Evolutionary conservation across 345 rosid species (phyloP).

Genomic region (Atalantia buxifolia): DNA sequence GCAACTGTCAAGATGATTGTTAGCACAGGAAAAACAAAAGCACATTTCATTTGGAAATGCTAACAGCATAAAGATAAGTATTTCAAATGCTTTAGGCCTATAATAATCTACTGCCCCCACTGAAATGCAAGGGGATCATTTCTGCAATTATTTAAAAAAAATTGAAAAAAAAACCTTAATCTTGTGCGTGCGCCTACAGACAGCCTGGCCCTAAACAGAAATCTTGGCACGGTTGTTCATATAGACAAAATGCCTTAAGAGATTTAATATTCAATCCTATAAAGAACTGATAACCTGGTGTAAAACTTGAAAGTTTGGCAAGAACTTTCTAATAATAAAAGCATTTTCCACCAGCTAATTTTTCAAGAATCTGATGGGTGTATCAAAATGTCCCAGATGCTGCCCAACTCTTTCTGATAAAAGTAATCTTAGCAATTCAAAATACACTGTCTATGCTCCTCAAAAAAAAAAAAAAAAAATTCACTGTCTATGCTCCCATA

Average conservation of each 20-base stretch:
- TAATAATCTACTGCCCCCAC: background rate
- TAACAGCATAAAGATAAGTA: background rate
- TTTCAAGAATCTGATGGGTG: background rate
- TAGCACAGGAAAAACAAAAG: background rate
- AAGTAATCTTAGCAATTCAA: background rate
- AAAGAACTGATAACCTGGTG: background rate
- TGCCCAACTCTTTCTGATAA: background rate
- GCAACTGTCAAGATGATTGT: slow-evolving; percentile 45
- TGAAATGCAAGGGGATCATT: background rate
- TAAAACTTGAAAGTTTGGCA: background rate
- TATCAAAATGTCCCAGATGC: background rate
- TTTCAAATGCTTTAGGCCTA: background rate
- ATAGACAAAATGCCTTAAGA: background rate
- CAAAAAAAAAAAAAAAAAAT: no score
- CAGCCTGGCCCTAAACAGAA: background rate
- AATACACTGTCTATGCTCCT: background rate
- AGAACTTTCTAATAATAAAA: background rate
- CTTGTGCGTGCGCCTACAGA: background rate
- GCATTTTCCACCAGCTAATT: background rate
- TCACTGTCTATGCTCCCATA: background rate
- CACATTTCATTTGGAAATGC: background rate
- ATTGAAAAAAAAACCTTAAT: background rate
- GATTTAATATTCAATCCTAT: background rate
- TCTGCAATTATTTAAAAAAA: background rate
- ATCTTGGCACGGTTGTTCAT: background rate